phyloP scores from a whole-genome alignment of 768 basidiomycete genomes.

The Gelatoporia subvermispora region DNA sequence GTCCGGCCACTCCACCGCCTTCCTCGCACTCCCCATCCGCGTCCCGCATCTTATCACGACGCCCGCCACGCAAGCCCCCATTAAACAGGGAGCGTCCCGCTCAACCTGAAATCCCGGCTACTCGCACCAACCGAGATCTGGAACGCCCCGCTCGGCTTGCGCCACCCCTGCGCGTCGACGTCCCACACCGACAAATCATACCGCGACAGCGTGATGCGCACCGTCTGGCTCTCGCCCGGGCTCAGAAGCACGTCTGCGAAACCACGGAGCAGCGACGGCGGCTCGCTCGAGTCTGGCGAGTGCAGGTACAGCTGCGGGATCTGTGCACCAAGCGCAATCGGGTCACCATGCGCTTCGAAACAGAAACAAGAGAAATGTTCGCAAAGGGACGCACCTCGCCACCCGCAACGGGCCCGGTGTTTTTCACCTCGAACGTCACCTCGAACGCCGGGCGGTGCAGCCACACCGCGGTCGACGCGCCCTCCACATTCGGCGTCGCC shows the following conservation, averaged over 20 bases:
- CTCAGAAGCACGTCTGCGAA: constrained; percentile 55
- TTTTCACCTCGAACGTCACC: constrained; percentile 61
- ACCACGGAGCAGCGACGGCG: constrained; percentile 63
- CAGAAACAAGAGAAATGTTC: not conserved
- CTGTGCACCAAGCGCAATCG: constrained; percentile 29
- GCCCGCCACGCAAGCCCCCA: no score
- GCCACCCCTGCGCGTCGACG: constrained; percentile 67
- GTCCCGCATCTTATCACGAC: no score
- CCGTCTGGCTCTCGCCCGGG: constrained; percentile 41
- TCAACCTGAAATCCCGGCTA: constrained; percentile 55
- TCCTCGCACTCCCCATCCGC: no score
- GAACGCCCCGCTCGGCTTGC: constrained; percentile 58
- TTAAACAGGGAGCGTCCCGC: constrained; percentile 33
- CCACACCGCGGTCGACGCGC: constrained; percentile 63
- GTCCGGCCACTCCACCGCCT: no score
- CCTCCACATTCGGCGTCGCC: constrained; percentile 48
- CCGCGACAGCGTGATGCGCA: constrained; percentile 56
- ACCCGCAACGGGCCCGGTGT: constrained; percentile 60
- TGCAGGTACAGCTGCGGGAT: constrained; percentile 75
- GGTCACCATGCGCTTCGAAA: not conserved
- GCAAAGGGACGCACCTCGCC: constrained; percentile 45
- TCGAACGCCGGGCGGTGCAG: constrained; percentile 61
- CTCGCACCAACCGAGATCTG: constrained; percentile 63
- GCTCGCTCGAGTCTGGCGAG: constrained; percentile 62
- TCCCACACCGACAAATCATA: constrained; percentile 80